Evolutionary conservation across 768 basidiomycete genomes (phyloP).

Genomic region (Favolaschia claudopus): DNA sequence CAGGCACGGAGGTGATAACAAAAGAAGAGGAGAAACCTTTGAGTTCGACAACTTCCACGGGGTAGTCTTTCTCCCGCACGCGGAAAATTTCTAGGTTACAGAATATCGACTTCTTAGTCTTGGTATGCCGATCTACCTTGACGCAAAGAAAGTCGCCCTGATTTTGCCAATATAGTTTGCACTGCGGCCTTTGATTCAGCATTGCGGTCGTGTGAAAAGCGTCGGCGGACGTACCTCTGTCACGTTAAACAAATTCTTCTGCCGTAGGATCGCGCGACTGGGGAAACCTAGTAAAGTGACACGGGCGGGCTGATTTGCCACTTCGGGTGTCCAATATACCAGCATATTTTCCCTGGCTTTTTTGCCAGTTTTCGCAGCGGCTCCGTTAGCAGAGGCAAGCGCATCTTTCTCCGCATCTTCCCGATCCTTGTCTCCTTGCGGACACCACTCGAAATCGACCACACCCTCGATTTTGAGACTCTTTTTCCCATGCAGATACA

Average conservation of each 20-base stretch:
- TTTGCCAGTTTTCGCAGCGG: slow-evolving; percentile 57
- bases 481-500: slow-evolving; percentile 96
- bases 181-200: slow-evolving; percentile 55
- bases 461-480: slow-evolving; percentile 97
- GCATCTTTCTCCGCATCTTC: slow-evolving; percentile 70
- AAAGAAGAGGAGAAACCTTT: slow-evolving; percentile 66
- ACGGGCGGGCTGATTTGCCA: slow-evolving; percentile 93
- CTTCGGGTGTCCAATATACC: slow-evolving; percentile 98
- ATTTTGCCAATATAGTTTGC: slow-evolving; percentile 98
- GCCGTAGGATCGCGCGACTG: slow-evolving; percentile 79
- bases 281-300: slow-evolving; percentile 95
- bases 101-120: slow-evolving; percentile 98
- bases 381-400: slow-evolving; percentile 39
- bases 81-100: slow-evolving; percentile 99
- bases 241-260: slow-evolving; percentile 98
- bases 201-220: slow-evolving; percentile 3
- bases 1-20: not conserved
- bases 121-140: slow-evolving; percentile 98
- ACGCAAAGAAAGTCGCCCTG: slow-evolving; percentile 98
- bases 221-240: slow-evolving; percentile 74
- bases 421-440: slow-evolving; percentile 86
- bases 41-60: slow-evolving; percentile 96
- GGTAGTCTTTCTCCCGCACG: slow-evolving; percentile 95
- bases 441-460: slow-evolving; percentile 98
- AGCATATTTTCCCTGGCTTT: slow-evolving; percentile 90